Percentiles rank a stretch among this genome's conserved stretches.
phyloP scores from a whole-genome alignment of 1,139 yeast genomes.

The Scheffersomyces segobiensis region DNA sequence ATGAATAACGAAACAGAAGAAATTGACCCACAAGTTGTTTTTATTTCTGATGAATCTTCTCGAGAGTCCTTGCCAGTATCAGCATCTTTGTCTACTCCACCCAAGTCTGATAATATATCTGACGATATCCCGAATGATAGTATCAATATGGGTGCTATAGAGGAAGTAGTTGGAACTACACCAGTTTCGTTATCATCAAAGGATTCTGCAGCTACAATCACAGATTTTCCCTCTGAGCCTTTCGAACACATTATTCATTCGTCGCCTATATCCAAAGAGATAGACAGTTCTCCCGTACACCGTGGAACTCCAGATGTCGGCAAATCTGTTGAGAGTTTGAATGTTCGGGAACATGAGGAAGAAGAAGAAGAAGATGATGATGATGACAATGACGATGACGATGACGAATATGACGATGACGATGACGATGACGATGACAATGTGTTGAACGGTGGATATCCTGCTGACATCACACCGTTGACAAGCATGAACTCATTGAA shows the following conservation, averaged over 20 bases:
- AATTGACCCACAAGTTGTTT: background rate
- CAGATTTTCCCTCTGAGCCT: background rate
- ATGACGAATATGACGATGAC: conserved; percentile 9
- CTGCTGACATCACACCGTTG: conserved; percentile 32
- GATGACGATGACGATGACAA: conserved; percentile 3
- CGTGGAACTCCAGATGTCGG: conserved; percentile 7
- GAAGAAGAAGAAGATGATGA: conserved; percentile 14
- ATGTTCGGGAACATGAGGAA: conserved; percentile 11
- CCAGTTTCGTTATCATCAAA: background rate
- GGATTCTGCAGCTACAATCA: background rate
- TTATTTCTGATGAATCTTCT: background rate
- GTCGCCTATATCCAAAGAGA: background rate
- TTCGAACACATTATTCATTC: background rate
- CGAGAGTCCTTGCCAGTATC: background rate
- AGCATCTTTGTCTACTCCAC: background rate
- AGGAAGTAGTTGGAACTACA: background rate
- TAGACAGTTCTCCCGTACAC: background rate
- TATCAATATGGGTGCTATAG: background rate
- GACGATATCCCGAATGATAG: background rate
- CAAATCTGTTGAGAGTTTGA: conserved; percentile 17
- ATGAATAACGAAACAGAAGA: background rate
- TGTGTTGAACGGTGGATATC: conserved; percentile 5
- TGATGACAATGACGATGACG: conserved; percentile 6
- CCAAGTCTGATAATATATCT: background rate
- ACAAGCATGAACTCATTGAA: conserved; percentile 40